Base-by-base conservation (phyloP, 495 filamentous ascomycete genomes). In the Apodospora peruviana region DNA sequence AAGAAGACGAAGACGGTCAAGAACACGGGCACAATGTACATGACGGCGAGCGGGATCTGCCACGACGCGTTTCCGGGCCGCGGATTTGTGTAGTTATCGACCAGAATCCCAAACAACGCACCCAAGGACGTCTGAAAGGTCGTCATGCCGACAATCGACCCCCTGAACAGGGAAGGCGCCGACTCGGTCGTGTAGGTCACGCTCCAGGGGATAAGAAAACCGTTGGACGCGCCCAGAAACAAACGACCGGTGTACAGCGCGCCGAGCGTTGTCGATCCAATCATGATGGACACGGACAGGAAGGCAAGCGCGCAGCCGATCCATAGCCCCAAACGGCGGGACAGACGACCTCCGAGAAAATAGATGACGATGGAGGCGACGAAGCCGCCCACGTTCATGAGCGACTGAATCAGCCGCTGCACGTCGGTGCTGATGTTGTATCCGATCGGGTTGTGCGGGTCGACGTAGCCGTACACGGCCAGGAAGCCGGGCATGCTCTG, bases 1-100 rank as follows among this genome's bases (percentile, higher is more conserved):
- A 81, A 74, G 38, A 80, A 34, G 9, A 82, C 56, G 4, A 72
- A 68, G 4, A 64, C 45, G 17, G 65, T 64, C 39, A 81, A 43
- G 39, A 80, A 55, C 3, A 61, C 54, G 0, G 78, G 78, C 14
- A 81, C 71, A 36, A 75, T 65, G 53, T 74, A 82, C 41, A 81
- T 65, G 4, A 77, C 58, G 7, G 69, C 77, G 0, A 82, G 61
- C 0, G 78, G 78, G 29, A 81, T 77, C 23, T 75, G 64, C 54
- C 80, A 82, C 1, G 68, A 69, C 2, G 59, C 49, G 23, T 62
- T 58, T 17, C 61, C 56, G 0, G 52, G 27, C 11, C 55, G 55
- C 12, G 45, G 53, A 2, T 56, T 51, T 0, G 74, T 77, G 51
- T 67, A 71, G 43, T 77, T 77, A 48, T 77, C 75, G 10, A 79